These are phyloP conservation scores for Pyrenophora graminea DNA, from an alignment of 2,329 filamentous ascomycete genomes.

Conservation along the genomic window DNA sequence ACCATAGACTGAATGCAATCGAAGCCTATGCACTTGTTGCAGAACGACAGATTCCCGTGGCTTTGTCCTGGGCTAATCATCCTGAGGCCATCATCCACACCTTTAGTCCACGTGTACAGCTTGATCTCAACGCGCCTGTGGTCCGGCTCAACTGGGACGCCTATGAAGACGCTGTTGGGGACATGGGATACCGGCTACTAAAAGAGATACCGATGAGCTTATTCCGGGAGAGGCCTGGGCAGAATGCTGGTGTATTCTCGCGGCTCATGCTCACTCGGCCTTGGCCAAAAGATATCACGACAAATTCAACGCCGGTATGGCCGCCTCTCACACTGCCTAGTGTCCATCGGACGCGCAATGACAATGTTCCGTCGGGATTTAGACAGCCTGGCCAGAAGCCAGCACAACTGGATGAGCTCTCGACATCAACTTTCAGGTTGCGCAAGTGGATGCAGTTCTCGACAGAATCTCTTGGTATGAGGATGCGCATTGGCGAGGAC, in stretches of 20 bases:
- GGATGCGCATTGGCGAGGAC: slow-evolving; percentile 55
- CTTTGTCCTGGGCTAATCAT: slow-evolving; percentile 69
- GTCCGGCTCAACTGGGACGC: slow-evolving; percentile 46
- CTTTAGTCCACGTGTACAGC: slow-evolving; percentile 70
- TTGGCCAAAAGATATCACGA: slow-evolving; percentile 50
- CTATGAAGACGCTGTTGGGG: slow-evolving; percentile 29
- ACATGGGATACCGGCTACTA: slow-evolving; percentile 48
- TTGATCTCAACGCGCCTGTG: slow-evolving; percentile 77
- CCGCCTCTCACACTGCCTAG: slow-evolving; percentile 74
- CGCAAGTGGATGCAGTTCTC: slow-evolving; percentile 75
- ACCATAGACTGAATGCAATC: slow-evolving; percentile 73
- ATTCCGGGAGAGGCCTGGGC: slow-evolving; percentile 20
- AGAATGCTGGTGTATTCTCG: slow-evolving; percentile 58
- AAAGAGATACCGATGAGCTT: slow-evolving; percentile 58
- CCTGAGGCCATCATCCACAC: slow-evolving; percentile 69
- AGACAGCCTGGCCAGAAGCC: slow-evolving; percentile 56
- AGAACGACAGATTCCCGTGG: slow-evolving; percentile 58
- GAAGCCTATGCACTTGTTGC: slow-evolving; percentile 79
- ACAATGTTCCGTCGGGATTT: slow-evolving; percentile 49
- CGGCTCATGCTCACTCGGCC: slow-evolving; percentile 69
- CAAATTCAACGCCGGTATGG: slow-evolving; percentile 62
- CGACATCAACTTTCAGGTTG: slow-evolving; percentile 72
- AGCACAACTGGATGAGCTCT: slow-evolving; percentile 61
- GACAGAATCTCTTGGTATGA: slow-evolving; percentile 32
- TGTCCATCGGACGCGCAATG: slow-evolving; percentile 59